These are phyloP conservation scores for Evansstolkia leycettana DNA, from an alignment of 495 filamentous ascomycete species.

Conservation along the genomic window DNA sequence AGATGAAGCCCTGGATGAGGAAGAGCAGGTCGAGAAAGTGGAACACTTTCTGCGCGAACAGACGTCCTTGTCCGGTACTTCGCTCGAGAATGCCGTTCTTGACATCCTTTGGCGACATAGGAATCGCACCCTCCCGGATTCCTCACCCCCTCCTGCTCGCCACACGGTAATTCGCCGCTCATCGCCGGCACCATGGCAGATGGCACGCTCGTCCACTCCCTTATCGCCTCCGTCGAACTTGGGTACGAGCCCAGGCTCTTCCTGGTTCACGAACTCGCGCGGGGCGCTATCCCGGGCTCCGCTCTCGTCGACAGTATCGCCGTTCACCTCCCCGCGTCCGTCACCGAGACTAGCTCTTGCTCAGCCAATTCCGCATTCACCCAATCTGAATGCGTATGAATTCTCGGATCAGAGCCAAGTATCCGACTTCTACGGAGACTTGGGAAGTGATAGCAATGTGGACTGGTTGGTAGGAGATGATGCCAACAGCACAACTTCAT, in stretches of 20 bases:
- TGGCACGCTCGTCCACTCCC: conserved; percentile 65
- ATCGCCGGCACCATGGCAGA: conserved; percentile 90
- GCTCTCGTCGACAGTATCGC: conserved; percentile 47
- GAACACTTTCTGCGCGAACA: conserved; percentile 75
- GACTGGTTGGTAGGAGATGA: conserved; percentile 96
- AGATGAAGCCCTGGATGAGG: conserved; percentile 72
- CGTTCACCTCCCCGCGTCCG: conserved; percentile 87
- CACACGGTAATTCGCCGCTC: conserved; percentile 81
- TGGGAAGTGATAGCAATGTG: conserved; percentile 76
- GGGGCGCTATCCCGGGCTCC: conserved; percentile 55
- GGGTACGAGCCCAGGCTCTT: conserved; percentile 65
- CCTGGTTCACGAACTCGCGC: conserved; percentile 60
- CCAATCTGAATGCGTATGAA: conserved; percentile 86
- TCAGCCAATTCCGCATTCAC: conserved; percentile 92
- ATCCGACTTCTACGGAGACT: conserved; percentile 80
- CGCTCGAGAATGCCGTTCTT: conserved; percentile 80
- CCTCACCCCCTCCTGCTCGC: conserved; percentile 70
- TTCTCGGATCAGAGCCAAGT: conserved; percentile 66
- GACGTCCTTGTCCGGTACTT: conserved; percentile 60
- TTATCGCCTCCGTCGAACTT: conserved; percentile 60
- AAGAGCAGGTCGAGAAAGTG: conserved; percentile 88
- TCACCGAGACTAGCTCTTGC: conserved; percentile 88
- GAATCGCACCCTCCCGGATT: conserved; percentile 59
- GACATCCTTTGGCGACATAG: conserved; percentile 88
- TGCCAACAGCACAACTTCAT: conserved; percentile 61